Percentiles rank a stretch among this genome's conserved stretches.
These are phyloP conservation scores for Durusdinium trenchii DNA, from an alignment of 73 alveolate species.

Conservation along the genomic window DNA sequence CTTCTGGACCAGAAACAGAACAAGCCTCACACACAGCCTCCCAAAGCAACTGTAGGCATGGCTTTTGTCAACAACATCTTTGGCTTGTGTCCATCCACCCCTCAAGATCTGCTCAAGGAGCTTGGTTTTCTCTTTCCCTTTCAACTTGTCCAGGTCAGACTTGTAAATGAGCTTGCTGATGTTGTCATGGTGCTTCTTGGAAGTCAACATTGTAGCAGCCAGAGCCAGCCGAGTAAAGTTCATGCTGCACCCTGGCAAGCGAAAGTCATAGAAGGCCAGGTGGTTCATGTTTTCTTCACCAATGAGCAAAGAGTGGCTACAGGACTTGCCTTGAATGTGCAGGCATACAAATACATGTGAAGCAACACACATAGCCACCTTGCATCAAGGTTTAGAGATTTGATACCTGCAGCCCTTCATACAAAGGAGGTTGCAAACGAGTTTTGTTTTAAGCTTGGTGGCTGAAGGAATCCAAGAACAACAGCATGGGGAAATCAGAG, in stretches of 20 bases:
- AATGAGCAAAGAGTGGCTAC: not conserved
- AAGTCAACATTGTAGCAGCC: not conserved
- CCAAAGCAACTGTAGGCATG: not conserved
- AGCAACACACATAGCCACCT: too few relatives aligned
- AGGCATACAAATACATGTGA: too few relatives aligned
- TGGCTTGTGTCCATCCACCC: not conserved
- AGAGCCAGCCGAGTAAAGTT: not conserved
- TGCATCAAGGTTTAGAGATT: not conserved
- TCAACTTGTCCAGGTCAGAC: constrained; percentile 11
- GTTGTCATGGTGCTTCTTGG: not conserved
- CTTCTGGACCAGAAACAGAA: not conserved
- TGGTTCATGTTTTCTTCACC: not conserved
- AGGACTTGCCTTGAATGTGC: not conserved
- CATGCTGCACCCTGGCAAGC: not conserved
- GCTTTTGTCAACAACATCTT: too few relatives aligned
- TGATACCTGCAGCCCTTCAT: too few relatives aligned
- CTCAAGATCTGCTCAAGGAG: not conserved
- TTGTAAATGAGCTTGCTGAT: not conserved
- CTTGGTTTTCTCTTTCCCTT: constrained; percentile 3
- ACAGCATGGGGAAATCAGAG: not conserved
- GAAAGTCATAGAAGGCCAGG: not conserved
- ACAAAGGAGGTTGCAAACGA: too few relatives aligned
- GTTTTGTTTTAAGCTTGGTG: not conserved
- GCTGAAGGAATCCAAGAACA: not conserved
- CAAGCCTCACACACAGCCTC: not conserved